Conservation (phyloP, 2,329 filamentous ascomycete genomes). For the Aspergillus sp. region DNA sequence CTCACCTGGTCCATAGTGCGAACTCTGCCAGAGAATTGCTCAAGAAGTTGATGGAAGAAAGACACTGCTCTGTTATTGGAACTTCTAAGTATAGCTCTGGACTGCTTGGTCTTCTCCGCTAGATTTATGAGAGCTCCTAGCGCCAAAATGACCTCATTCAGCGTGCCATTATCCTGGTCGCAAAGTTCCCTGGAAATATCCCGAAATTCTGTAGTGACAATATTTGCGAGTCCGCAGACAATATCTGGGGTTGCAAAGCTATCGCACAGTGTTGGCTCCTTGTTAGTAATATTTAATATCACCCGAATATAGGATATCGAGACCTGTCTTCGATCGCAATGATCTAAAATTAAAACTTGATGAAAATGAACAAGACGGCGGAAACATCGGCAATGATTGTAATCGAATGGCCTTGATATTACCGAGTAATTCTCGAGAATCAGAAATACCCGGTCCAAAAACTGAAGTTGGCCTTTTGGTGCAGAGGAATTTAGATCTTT, state of each 20-base stretch:
- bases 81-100: slow-evolving; percentile 53
- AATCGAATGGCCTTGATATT: slow-evolving; percentile 25
- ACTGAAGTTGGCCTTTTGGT: slow-evolving; percentile 19
- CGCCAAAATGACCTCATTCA: slow-evolving; percentile 74
- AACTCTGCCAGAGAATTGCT: slow-evolving; percentile 67
- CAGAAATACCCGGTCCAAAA: slow-evolving; percentile 31
- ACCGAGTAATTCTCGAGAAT: slow-evolving; percentile 41
- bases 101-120: slow-evolving; percentile 70
- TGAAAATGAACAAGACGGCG: slow-evolving; percentile 34
- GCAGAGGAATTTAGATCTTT: neutral
- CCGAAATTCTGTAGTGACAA: slow-evolving; percentile 35
- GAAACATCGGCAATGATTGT: slow-evolving; percentile 27
- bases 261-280: slow-evolving; percentile 67
- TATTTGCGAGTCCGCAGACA: slow-evolving; percentile 35
- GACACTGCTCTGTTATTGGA: slow-evolving; percentile 35
- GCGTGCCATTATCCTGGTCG: slow-evolving; percentile 51
- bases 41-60: slow-evolving; percentile 61
- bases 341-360: slow-evolving; percentile 36
- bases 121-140: slow-evolving; percentile 86
- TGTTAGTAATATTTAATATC: slow-evolving; percentile 83
- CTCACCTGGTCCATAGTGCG: slow-evolving; percentile 68
- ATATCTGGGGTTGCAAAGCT: slow-evolving; percentile 57
- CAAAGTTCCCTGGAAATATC: slow-evolving; percentile 29
- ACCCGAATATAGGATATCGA: slow-evolving; percentile 60
- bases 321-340: slow-evolving; percentile 22